Base-by-base conservation (phyloP, 108 stramenopile species). In the Nitzschia sp. region DNA sequence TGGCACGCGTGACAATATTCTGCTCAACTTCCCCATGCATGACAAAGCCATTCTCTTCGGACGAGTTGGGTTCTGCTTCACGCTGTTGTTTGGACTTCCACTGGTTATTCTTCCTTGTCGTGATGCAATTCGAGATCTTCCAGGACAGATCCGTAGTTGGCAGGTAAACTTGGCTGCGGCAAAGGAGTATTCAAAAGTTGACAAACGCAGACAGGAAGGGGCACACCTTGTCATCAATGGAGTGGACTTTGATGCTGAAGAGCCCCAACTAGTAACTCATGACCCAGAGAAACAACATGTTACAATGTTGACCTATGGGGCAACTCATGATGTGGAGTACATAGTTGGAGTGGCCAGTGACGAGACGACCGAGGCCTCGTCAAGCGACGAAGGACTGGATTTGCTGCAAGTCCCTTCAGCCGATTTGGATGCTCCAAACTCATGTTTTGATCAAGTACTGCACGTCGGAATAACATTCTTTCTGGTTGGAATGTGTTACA, bases 21-120 rank as follows among this genome's bases (percentile, higher is more conserved):
- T 89, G 10, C 41, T 86, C n/a, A 86, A 83, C 61, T 77, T 88
- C 40, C 72, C 61, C 10, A 57, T 69, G 48, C 26, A 63, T 29
- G 71, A 76, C 40, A 52, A 71, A 34, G 55, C 46, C 11, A 67
- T 90, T 21, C 29, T 84, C 15, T 24, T 75, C 3, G 84, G 87
- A 41, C 71, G 87, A 29, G 62, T 86, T 53, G 88, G 88, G 10
- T 85, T 69, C 61, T 83, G 88, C n/a, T 55, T 76, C 26, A 86
- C 88, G 3, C 50, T 86, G 7, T 65, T 82, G 41, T 62, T 86
- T 22, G 88, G 79, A 17, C 51, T 85, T 64, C 77, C 81, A 0
- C 41, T 89, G 69, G 78, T 86, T 60, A 63, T 79, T 10, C 54
- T 89, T 22, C 88, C 88, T 9, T 86, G 88, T 77, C 66, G 88